Conservation (phyloP, 2,329 filamentous ascomycete genomes). For the Parastagonospora avenae region DNA sequence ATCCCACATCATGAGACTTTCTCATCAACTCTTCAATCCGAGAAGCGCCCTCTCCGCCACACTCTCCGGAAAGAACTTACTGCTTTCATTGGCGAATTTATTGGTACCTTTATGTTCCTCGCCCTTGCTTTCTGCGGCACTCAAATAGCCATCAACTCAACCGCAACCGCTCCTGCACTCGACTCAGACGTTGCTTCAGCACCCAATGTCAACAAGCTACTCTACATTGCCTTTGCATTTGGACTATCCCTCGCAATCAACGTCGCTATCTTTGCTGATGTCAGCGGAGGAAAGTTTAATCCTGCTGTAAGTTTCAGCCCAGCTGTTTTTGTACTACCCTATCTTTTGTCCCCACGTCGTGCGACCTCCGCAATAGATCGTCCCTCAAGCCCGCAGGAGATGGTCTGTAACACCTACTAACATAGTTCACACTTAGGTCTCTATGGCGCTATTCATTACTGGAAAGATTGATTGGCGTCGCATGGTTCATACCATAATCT, state of each 20-base stretch:
- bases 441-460: slow-evolving; percentile 26
- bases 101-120: slow-evolving; percentile 55
- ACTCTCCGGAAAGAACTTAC: slow-evolving; percentile 22
- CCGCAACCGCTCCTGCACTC: slow-evolving; percentile 32
- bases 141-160: slow-evolving; percentile 56
- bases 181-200: slow-evolving; percentile 10
- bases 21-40: slow-evolving; percentile 8
- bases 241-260: slow-evolving; percentile 43
- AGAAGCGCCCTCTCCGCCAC: slow-evolving; percentile 4
- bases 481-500: slow-evolving; percentile 28
- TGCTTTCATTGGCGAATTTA: slow-evolving; percentile 49
- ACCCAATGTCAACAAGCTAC: slow-evolving; percentile 34
- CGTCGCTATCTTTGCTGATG: slow-evolving; percentile 44
- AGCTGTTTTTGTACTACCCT: slow-evolving; percentile 1
- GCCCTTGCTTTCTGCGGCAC: slow-evolving; percentile 39
- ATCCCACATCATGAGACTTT: slow-evolving; percentile 19
- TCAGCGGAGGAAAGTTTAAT: slow-evolving; percentile 41
- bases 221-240: slow-evolving; percentile 44
- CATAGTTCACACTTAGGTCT: slow-evolving; percentile 19
- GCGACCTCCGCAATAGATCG: neutral
- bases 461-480: slow-evolving; percentile 29
- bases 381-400: neutral
- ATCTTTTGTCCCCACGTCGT: slow-evolving; percentile 34
- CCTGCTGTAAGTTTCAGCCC: slow-evolving; percentile 30
- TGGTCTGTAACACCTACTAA: slow-evolving; percentile 7